phyloP scores from a whole-genome alignment of 1,284 basidiomycete species.

The Thecaphora thlaspeos region DNA sequence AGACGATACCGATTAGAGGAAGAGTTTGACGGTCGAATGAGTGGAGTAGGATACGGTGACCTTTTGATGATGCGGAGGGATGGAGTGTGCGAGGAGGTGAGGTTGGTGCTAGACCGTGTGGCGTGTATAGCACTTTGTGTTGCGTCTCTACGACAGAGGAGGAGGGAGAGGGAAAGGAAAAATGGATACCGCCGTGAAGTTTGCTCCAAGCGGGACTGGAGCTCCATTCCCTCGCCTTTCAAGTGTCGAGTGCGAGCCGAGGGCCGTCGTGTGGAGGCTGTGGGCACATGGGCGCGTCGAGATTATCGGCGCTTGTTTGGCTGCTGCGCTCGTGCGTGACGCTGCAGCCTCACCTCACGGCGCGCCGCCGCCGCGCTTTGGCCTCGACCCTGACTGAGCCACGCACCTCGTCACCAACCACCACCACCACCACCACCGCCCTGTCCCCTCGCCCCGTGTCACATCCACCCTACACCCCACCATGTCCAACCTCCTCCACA shows the following conservation, averaged over 20 bases:
- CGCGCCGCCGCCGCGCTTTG: background rate
- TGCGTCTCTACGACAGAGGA: background rate
- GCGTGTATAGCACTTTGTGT: constrained; percentile 19
- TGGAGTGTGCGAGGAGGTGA: constrained; percentile 3
- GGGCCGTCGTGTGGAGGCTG: background rate
- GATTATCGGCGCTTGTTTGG: background rate
- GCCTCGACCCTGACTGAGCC: background rate
- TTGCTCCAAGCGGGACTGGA: constrained; percentile 19
- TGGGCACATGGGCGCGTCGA: too few relatives aligned
- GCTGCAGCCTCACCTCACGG: background rate
- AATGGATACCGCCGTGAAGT: constrained; percentile 20
- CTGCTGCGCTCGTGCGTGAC: background rate
- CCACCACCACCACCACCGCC: background rate
- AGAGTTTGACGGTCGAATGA: constrained; percentile 31
- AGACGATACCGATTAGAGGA: constrained; percentile 19
- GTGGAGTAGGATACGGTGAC: constrained; percentile 15
- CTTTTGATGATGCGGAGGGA: background rate
- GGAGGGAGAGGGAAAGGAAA: constrained; percentile 2
- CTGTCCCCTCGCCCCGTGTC: too few relatives aligned
- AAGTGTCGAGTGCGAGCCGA: too few relatives aligned
- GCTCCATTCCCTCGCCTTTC: constrained; percentile 26
- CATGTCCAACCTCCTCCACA: constrained; percentile 46
- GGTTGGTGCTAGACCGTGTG: constrained; percentile 20
- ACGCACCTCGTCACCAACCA: background rate
- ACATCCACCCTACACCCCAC: background rate